Percentiles rank a stretch among this genome's conserved stretches.
These are phyloP conservation scores for Arthrobotrys pseudoclavata DNA, from an alignment of 2,329 filamentous ascomycete genomes.

Conservation along the genomic window DNA sequence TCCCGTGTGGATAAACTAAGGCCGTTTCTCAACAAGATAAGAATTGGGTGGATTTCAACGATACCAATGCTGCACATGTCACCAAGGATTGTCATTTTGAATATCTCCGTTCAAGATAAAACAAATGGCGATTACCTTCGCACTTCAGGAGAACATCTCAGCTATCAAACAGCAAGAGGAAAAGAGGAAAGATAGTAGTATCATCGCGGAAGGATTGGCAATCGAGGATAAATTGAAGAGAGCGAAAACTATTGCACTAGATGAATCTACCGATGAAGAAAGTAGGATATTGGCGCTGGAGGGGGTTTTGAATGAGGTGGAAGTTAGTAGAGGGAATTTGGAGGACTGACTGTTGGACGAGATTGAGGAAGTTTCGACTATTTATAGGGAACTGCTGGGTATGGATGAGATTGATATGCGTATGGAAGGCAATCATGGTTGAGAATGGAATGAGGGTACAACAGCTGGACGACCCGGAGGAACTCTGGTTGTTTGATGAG, in stretches of 20 bases:
- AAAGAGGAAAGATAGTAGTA: background rate
- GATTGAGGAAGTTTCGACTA: constrained; percentile 25
- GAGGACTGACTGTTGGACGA: constrained; percentile 16
- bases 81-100: constrained; percentile 26
- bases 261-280: constrained; percentile 6
- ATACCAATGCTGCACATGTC: constrained; percentile 41
- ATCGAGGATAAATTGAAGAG: constrained; percentile 5
- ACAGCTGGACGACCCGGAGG: background rate
- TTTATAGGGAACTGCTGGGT: constrained; percentile 7
- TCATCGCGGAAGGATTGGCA: background rate
- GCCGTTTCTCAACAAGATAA: constrained; percentile 11
- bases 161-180: background rate
- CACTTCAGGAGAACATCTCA: background rate
- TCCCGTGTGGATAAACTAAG: constrained; percentile 38
- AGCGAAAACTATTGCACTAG: background rate
- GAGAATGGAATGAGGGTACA: background rate
- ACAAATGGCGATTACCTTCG: constrained; percentile 5
- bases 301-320: background rate
- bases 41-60: constrained; percentile 29
- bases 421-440: constrained; percentile 2
- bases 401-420: constrained; percentile 14
- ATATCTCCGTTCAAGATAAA: background rate
- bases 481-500: constrained; percentile 35
- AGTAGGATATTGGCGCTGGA: background rate
- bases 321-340: background rate